Evolutionary conservation across 331 rosid species (phyloP).

Genomic region (Stylosanthes scabra): DNA sequence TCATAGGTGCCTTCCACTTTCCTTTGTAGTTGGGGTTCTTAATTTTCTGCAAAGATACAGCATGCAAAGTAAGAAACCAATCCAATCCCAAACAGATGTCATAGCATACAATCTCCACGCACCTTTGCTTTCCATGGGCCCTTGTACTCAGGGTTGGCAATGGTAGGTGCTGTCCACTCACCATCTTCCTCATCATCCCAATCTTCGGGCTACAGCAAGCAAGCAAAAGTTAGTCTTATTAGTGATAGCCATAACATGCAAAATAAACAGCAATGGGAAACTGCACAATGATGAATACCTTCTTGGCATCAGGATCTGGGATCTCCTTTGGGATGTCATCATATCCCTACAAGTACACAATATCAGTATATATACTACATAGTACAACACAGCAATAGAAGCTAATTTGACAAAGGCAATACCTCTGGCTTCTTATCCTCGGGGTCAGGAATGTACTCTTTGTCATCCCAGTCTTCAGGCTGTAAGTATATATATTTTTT

Average conservation of each 20-base stretch:
- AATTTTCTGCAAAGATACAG: constrained; percentile 64
- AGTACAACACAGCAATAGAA: constrained; percentile 4
- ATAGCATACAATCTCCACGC: constrained; percentile 33
- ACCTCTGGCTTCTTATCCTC: constrained; percentile 99
- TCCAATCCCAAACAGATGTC: not conserved
- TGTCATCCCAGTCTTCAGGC: constrained; percentile 99
- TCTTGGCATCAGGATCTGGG: constrained; percentile 89
- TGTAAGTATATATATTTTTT: constrained; percentile 40
- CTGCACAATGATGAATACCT: constrained; percentile 55
- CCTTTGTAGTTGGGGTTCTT: constrained; percentile 95
- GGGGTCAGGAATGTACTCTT: constrained; percentile 90
- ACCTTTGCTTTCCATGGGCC: constrained; percentile 99
- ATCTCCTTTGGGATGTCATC: constrained; percentile 93
- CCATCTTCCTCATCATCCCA: constrained; percentile 99
- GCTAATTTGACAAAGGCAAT: constrained; percentile 10
- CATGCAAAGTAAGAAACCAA: constrained; percentile 31
- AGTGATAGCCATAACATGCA: constrained; percentile 26
- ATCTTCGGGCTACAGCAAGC: constrained; percentile 84
- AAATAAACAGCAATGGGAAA: constrained; percentile 20
- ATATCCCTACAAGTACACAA: constrained; percentile 66
- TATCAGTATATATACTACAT: constrained; percentile 31
- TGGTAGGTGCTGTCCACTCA: constrained; percentile 98
- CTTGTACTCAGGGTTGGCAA: constrained; percentile 96
- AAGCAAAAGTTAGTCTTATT: constrained; percentile 35
- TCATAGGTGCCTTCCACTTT: constrained; percentile 97